phyloP scores from a whole-genome alignment of 768 basidiomycete species.

The Kondoa malvinella region DNA sequence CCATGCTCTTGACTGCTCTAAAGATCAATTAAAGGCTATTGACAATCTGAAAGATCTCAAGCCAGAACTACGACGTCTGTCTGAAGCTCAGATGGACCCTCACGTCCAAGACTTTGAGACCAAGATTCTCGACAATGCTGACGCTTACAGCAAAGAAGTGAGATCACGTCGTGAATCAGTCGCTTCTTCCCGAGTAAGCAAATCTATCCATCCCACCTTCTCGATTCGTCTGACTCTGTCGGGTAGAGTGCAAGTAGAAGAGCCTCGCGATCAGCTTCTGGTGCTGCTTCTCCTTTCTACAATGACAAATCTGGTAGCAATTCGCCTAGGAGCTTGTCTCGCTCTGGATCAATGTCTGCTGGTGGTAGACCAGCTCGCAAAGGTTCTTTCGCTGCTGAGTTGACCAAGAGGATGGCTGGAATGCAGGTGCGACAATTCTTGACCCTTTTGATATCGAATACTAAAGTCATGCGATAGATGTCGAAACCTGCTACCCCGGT shows the following conservation, averaged over 20 bases:
- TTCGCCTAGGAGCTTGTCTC: not conserved
- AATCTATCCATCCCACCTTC: not conserved
- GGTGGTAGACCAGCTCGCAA: constrained; percentile 12
- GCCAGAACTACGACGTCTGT: constrained; percentile 25
- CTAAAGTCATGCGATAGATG: not conserved
- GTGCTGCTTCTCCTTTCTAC: constrained; percentile 1
- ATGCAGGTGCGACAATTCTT: not conserved
- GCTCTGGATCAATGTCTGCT: constrained; percentile 3
- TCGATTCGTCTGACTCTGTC: not conserved
- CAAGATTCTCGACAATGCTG: constrained; percentile 49
- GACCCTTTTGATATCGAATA: not conserved
- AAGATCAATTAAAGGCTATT: constrained; percentile 39
- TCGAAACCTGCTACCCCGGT: constrained; percentile 16
- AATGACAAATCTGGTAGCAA: not conserved
- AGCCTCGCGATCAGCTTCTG: constrained; percentile 4
- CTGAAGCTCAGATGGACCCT: constrained; percentile 25
- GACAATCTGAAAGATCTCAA: constrained; percentile 46
- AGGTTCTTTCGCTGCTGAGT: constrained; percentile 18
- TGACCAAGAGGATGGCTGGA: constrained; percentile 18
- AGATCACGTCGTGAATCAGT: constrained; percentile 35
- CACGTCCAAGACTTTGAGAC: constrained; percentile 41
- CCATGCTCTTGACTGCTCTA: not conserved
- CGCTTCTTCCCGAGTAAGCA: constrained; percentile 31
- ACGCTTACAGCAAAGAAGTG: constrained; percentile 42
- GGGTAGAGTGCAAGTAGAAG: not conserved